Percentiles rank a stretch among this genome's conserved stretches.
Evolutionary conservation across 2,329 filamentous ascomycete species (phyloP).

Genomic region (Magnaporthiopsis rhizophila): DNA sequence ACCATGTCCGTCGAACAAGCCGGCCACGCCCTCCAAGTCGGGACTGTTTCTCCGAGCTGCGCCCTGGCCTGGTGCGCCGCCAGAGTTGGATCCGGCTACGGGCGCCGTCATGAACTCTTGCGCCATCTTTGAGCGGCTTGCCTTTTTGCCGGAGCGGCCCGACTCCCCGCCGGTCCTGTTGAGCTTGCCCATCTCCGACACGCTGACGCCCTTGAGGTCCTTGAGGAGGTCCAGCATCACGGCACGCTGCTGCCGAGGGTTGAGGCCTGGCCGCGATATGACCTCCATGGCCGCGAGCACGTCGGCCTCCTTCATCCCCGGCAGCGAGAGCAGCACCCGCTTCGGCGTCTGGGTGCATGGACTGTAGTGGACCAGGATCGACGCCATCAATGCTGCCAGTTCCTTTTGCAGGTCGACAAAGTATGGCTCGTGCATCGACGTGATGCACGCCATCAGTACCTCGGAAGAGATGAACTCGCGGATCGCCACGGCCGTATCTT

Average conservation of each 20-base stretch:
- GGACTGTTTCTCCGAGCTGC: conserved; percentile 31
- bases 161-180: conserved; percentile 36
- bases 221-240: conserved; percentile 79
- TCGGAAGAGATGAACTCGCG: conserved; percentile 85
- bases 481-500: conserved; percentile 55
- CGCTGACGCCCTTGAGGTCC: conserved; percentile 80
- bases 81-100: conserved; percentile 11
- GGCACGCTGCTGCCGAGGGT: conserved; percentile 69
- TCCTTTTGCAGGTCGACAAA: conserved; percentile 96
- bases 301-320: conserved; percentile 61
- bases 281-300: conserved; percentile 58
- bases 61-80: conserved; percentile 8
- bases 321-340: conserved; percentile 69
- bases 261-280: conserved; percentile 48
- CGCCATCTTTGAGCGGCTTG: conserved; percentile 50
- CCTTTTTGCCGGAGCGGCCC: conserved; percentile 28
- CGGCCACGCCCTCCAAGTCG: conserved; percentile 48
- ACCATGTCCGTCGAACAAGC: conserved; percentile 30
- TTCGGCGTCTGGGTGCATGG: conserved; percentile 61
- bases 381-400: conserved; percentile 77
- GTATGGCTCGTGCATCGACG: conserved; percentile 86
- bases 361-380: conserved; percentile 72
- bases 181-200: conserved; percentile 88
- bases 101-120: conserved; percentile 56
- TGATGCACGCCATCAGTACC: conserved; percentile 83